Percentiles rank a stretch among this genome's conserved stretches.
These are phyloP conservation scores for Priceomyces carsonii DNA, from an alignment of 805 yeast genomes.

Conservation along the genomic window DNA sequence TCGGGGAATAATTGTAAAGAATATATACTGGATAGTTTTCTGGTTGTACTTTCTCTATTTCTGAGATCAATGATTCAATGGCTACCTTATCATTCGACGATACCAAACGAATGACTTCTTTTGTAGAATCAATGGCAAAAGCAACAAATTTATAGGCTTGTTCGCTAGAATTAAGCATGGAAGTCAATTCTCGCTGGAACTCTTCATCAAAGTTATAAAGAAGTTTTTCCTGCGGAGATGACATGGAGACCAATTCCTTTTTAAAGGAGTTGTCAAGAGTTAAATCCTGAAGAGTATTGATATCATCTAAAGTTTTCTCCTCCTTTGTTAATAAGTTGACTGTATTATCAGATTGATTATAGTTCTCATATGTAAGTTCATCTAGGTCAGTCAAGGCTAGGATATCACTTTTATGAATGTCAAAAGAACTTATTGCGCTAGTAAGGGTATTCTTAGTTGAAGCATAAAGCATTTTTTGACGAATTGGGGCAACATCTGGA, in stretches of 20 bases:
- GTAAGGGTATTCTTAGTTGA: slow-evolving; percentile 79
- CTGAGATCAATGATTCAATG: slow-evolving; percentile 18
- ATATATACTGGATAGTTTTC: slow-evolving; percentile 47
- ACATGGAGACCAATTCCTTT: slow-evolving; percentile 38
- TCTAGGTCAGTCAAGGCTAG: slow-evolving; percentile 55
- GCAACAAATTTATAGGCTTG: slow-evolving; percentile 36
- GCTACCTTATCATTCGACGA: slow-evolving; percentile 20
- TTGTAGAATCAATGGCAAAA: slow-evolving; percentile 49
- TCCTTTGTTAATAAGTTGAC: slow-evolving; percentile 56
- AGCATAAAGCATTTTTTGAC: slow-evolving; percentile 91
- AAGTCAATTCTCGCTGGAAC: slow-evolving; percentile 26
- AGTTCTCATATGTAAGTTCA: slow-evolving; percentile 54
- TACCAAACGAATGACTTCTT: slow-evolving; percentile 41
- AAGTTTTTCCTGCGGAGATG: slow-evolving; percentile 14
- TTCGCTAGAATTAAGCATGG: slow-evolving; percentile 15
- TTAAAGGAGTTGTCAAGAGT: slow-evolving; percentile 22
- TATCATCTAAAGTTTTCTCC: slow-evolving; percentile 52
- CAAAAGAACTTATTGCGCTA: slow-evolving; percentile 68
- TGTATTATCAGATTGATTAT: slow-evolving; percentile 24
- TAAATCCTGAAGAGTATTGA: slow-evolving; percentile 37
- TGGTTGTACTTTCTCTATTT: slow-evolving; percentile 37
- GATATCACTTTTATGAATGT: slow-evolving; percentile 41
- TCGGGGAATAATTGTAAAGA: slow-evolving; percentile 44
- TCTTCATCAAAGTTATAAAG: slow-evolving; percentile 26
- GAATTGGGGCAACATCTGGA: slow-evolving; percentile 82